Base-by-base conservation (phyloP, 176 grass and related monocot species). In the Poa pratensis region DNA sequence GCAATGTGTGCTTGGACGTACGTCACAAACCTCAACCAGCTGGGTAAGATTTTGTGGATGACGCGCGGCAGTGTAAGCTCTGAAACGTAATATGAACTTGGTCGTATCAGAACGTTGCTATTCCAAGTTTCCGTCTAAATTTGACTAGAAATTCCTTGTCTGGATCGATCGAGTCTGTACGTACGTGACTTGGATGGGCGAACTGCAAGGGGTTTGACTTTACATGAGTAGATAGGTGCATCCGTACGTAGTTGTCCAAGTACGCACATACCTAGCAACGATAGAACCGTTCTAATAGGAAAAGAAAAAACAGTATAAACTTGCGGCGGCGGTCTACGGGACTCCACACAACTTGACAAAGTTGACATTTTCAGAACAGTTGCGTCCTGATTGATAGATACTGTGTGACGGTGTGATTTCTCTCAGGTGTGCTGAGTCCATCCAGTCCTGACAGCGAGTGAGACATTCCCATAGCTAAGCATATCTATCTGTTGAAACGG, bases 401-500 rank as follows among this genome's bases (percentile, higher is more conserved):
- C 26, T 20, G 3, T n/a, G 69, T 73, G 22, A 73, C 42, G 14
- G 69, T 10, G 42, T 73, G 22, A 18, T 49, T n/a, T 50, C 43
- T 73, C 14, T 24, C 42, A 49, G 43, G 43, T 73, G 43, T 27
- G 43, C 7, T 24, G 42, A 49, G 24, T 63, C 60, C 60, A 63
- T 63, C 60, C 60, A 63, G 10, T 28, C 24, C 4, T 16, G 60
- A 26, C 23, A 71, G 26, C 11, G 63, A 63, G 11, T 28, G 60
- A 5, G 11, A 63, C 14, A 11, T 24, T 61, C 22, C 1, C n/a
- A 19, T 42, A 26, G 40, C 35, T 58, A 37, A 37, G 2, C 61
- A 27, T 57, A 86, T 73, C 54, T 3, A 17, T 62, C 32, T 43
- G 63, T 75, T 65, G 75, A 84, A 84, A 73, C 12, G 23, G 66